A percentile compares a stretch with the other conserved stretches of the same genome.
Conservation (phyloP, 306 rosid genomes). For the Hippophae tibetana region DNA sequence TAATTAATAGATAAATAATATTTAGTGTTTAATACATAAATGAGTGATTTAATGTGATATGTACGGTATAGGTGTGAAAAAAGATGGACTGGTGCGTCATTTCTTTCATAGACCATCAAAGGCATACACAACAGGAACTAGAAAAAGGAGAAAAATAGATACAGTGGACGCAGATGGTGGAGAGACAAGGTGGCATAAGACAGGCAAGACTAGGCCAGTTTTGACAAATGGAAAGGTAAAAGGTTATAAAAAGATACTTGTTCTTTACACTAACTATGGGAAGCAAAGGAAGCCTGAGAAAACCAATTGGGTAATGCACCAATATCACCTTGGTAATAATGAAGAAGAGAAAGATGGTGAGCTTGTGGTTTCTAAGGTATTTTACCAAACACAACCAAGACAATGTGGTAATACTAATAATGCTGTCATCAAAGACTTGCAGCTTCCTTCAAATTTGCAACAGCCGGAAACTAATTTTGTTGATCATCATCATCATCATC, state of each 20-base stretch:
- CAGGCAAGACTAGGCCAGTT: conserved; percentile 13
- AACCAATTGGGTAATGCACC: conserved; percentile 79
- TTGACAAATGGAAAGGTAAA: conserved; percentile 19
- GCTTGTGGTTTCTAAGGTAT: conserved; percentile 64
- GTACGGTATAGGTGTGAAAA: conserved; percentile 4
- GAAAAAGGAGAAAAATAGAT: conserved; percentile 9
- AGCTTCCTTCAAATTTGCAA: conserved; percentile 23
- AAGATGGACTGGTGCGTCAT: conserved; percentile 14
- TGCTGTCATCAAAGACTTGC: conserved; percentile 39
- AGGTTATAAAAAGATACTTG: conserved; percentile 67
- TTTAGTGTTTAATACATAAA: too few species aligned
- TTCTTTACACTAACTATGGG: conserved; percentile 66
- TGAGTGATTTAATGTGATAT: not conserved
- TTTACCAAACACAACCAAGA: conserved; percentile 75
- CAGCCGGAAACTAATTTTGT: conserved; percentile 23
- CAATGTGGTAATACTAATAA: conserved; percentile 32
- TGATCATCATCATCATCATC: conserved; percentile 13
- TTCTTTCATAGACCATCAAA: conserved; percentile 18
- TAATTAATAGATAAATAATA: too few species aligned
- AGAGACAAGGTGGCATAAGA: conserved; percentile 19
- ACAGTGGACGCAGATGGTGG: conserved; percentile 6
- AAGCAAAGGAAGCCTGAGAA: conserved; percentile 70
- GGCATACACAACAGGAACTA: conserved; percentile 15
- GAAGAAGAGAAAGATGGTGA: conserved; percentile 75
- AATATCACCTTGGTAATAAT: conserved; percentile 48